phyloP scores from a whole-genome alignment of 1,139 yeast species.

The Hemisphaericaspora subhashii region DNA sequence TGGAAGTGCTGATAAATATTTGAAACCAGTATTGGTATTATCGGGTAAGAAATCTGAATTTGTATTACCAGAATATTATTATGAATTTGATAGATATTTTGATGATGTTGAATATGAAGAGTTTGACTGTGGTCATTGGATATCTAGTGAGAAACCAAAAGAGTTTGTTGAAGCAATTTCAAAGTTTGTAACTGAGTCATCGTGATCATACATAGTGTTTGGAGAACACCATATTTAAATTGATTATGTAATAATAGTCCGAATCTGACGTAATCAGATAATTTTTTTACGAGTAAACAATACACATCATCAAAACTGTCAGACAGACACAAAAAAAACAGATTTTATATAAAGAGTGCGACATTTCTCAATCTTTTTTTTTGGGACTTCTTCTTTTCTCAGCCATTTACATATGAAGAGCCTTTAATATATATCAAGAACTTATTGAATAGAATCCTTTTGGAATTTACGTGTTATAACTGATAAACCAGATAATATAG shows the following conservation, averaged over 20 bases:
- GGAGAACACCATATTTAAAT: too few relatives aligned
- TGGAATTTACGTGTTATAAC: too few relatives aligned
- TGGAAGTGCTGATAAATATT: slow-evolving; percentile 20
- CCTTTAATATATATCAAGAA: too few relatives aligned
- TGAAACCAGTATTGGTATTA: slow-evolving; percentile 42
- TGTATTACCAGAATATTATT: slow-evolving; percentile 27
- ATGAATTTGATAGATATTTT: slow-evolving; percentile 38
- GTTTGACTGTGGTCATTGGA: slow-evolving; percentile 48
- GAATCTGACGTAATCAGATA: not conserved
- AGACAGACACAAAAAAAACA: slow-evolving; percentile 2
- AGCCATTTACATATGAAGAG: too few relatives aligned
- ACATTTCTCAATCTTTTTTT: slow-evolving; percentile 2
- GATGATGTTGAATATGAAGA: slow-evolving; percentile 26
- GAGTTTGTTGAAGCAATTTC: slow-evolving; percentile 31
- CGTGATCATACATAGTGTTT: not conserved
- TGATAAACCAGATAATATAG: not conserved
- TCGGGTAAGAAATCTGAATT: slow-evolving; percentile 44
- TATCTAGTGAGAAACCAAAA: slow-evolving; percentile 41
- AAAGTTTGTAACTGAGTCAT: slow-evolving; percentile 15
- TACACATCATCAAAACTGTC: not conserved
- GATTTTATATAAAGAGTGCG: not conserved
- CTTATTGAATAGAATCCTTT: too few relatives aligned
- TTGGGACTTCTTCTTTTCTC: too few relatives aligned
- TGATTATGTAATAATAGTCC: not conserved
- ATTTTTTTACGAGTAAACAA: not conserved